Conservation (phyloP, 257 asterid genomes). For the Linaria vulgaris region DNA sequence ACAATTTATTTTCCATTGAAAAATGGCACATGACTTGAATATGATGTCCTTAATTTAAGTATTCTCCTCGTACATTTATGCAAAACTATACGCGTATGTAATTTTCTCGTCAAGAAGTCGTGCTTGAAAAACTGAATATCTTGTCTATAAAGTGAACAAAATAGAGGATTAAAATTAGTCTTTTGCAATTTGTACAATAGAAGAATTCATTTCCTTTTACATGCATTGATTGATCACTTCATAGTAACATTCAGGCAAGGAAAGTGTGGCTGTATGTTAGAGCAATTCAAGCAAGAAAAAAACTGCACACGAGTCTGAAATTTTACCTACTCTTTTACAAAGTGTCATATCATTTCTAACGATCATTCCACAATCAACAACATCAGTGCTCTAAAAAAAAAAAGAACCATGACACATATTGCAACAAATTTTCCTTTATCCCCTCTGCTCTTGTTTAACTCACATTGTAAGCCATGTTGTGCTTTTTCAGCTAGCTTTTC, state of each 20-base stretch:
- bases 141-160: too few relatives aligned
- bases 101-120: too few relatives aligned
- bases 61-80: too few relatives aligned
- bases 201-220: too few relatives aligned
- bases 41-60: too few relatives aligned
- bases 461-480: conserved; percentile 3
- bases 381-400: conserved; percentile 1
- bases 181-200: too few relatives aligned
- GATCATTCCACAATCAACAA: conserved; percentile 8
- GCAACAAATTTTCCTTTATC: conserved; percentile 3
- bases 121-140: too few relatives aligned
- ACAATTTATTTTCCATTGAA: too few relatives aligned
- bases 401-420: conserved; percentile 27
- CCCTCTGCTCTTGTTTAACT: conserved; percentile 21
- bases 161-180: too few relatives aligned
- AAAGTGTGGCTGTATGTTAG: conserved; percentile 24
- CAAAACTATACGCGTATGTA: too few relatives aligned
- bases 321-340: not conserved
- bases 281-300: conserved; percentile 11
- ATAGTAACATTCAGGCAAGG: conserved; percentile 26
- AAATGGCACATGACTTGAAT: too few relatives aligned
- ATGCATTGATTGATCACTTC: too few relatives aligned
- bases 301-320: not conserved
- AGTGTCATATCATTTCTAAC: not conserved
- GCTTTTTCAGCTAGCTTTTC: conserved; percentile 19